These are phyloP conservation scores for Stromatinia cepivora DNA, from an alignment of 2,329 filamentous ascomycete species.

Conservation along the genomic window DNA sequence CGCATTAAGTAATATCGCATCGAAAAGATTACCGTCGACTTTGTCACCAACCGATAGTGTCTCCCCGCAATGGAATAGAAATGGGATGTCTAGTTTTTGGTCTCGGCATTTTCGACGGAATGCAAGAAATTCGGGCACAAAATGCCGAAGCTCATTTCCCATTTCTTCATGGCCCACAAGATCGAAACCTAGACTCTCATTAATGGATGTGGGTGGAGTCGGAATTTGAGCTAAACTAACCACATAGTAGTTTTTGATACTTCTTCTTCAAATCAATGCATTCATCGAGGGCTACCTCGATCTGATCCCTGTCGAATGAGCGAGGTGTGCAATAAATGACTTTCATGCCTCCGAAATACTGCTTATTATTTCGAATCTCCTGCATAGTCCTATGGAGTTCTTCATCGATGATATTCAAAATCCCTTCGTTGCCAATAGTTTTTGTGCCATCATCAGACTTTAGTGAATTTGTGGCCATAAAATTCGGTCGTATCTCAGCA, in stretches of 20 bases:
- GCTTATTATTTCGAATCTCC: constrained; percentile 43
- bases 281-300: constrained; percentile 57
- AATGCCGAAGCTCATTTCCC: constrained; percentile 60
- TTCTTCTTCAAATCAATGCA: constrained; percentile 60
- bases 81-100: constrained; percentile 60
- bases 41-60: constrained; percentile 66
- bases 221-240: constrained; percentile 45
- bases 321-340: constrained; percentile 71
- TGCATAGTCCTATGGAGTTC: constrained; percentile 52
- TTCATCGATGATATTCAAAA: constrained; percentile 60
- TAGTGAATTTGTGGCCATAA: constrained; percentile 62
- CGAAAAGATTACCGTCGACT: constrained; percentile 66
- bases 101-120: constrained; percentile 55
- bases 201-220: not conserved
- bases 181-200: constrained; percentile 58
- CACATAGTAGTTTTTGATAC: constrained; percentile 62
- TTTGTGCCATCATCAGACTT: constrained; percentile 56
- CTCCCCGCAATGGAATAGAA: constrained; percentile 76
- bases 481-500: constrained; percentile 69
- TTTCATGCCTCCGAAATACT: constrained; percentile 63
- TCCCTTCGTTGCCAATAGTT: constrained; percentile 55
- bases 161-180: constrained; percentile 67
- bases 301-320: constrained; percentile 52
- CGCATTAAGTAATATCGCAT: constrained; percentile 64
- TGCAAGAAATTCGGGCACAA: constrained; percentile 54